Evolutionary conservation across 768 basidiomycete species (phyloP), one percentile per base, ranked within the genome.

Genomic region (Cubamyces lactineus): DNA sequence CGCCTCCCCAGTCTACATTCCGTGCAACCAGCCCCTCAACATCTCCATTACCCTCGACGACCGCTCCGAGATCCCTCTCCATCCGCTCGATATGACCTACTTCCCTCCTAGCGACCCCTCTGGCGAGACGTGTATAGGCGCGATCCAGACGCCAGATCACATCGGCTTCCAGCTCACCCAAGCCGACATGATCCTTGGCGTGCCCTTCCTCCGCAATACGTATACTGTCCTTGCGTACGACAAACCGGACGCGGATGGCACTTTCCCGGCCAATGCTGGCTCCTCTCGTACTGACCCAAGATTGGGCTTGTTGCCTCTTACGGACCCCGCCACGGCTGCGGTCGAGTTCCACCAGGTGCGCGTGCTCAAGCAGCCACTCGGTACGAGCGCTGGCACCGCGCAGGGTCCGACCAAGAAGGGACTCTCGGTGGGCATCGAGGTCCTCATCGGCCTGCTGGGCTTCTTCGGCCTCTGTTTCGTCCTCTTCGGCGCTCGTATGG

Each of bases 171-270:
- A 66, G 16, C 72, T 76, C 3, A 66, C 62, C 15, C 74, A 84
- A 17, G 86, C 83, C 0, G 91, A 92, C 71, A 86, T 93, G 75
- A 78, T 93, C 59, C 84, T 93, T 41, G 91, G 90, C 42, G 87
- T 91, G 0, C 86, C 91, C 0, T 93, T 93, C 70, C 75, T 93
- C 67, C 81, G 89, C 12, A 92, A 86, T 67, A 80, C 84, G 3
- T 93, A 94, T 70, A 87, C 84, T 13, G 89, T 94, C 64, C 82
- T 92, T 81, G 86, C 86, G 0, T 91, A 87, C 70, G 77, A 82
- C 48, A 61, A 68, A 0, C 86, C 86, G 2, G 68, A 75, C 49
- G 43, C 72, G 0, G 67, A 78, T 23, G 87, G 87, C 15, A 66
- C 67, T 3, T 85, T 88, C 71, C 74, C 79, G 28, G 56, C 53